phyloP scores from a whole-genome alignment of 495 filamentous ascomycete genomes.

The Podospora anserina region DNA sequence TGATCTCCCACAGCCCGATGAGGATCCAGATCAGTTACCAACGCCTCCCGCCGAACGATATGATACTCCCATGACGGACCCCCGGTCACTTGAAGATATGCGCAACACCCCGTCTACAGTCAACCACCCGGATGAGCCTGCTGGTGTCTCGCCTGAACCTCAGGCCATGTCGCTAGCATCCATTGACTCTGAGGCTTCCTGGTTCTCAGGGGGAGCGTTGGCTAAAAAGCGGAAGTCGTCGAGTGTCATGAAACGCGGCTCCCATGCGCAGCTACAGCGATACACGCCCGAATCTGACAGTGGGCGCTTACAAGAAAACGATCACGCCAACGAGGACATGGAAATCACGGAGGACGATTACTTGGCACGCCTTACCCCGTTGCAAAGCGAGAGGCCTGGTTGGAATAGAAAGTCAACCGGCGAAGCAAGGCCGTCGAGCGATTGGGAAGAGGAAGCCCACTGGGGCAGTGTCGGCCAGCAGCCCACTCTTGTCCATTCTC shows the following conservation, averaged over 20 bases:
- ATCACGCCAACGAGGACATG: conserved; percentile 52
- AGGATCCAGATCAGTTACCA: conserved; percentile 26
- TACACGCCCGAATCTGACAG: conserved; percentile 38
- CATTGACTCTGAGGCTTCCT: conserved; percentile 87
- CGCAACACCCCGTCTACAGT: conserved; percentile 44
- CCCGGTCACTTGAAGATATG: conserved; percentile 42
- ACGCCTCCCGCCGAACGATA: conserved; percentile 29
- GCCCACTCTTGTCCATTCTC: conserved; percentile 39
- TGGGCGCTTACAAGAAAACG: conserved; percentile 18
- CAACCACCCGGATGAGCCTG: conserved; percentile 38
- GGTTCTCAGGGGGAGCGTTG: conserved; percentile 69
- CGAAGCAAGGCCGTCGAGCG: conserved; percentile 47
- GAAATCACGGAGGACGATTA: conserved; percentile 64
- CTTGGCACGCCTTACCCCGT: conserved; percentile 52
- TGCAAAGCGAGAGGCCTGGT: conserved; percentile 54
- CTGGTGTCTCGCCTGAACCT: conserved; percentile 42
- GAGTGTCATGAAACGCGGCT: conserved; percentile 29
- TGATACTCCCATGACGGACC: conserved; percentile 48
- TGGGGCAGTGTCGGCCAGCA: conserved; percentile 45
- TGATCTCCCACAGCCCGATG: conserved; percentile 19
- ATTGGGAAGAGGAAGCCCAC: conserved; percentile 43
- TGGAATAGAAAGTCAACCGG: conserved; percentile 44
- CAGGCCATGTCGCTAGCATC: conserved; percentile 69
- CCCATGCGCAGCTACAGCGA: conserved; percentile 38
- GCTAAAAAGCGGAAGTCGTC: conserved; percentile 43